Percentiles rank a stretch among this genome's conserved stretches.
Evolutionary conservation across 2,329 filamentous ascomycete species (phyloP).

Genomic region (Paecilomyces variotii): DNA sequence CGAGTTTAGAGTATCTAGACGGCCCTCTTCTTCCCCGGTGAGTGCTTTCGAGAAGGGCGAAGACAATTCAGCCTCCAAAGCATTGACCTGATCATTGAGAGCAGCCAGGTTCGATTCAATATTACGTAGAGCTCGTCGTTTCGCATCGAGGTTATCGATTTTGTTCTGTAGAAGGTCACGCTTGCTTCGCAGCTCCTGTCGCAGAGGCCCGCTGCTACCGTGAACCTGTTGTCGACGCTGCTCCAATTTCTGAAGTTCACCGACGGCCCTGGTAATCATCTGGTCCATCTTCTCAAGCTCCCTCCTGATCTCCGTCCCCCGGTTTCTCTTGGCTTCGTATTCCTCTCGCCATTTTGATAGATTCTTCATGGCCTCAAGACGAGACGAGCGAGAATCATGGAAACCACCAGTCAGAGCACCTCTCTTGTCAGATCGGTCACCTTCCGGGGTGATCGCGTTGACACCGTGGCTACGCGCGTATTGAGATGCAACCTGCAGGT

Average conservation of each 20-base stretch:
- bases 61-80: constrained; percentile 70
- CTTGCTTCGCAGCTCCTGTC: constrained; percentile 67
- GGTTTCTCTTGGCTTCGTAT: constrained; percentile 58
- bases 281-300: constrained; percentile 77
- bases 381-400: constrained; percentile 76
- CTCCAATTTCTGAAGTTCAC: constrained; percentile 74
- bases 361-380: constrained; percentile 73
- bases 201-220: constrained; percentile 71
- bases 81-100: constrained; percentile 64
- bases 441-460: constrained; percentile 87
- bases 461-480: constrained; percentile 89
- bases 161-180: constrained; percentile 66
- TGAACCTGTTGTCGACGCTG: constrained; percentile 71
- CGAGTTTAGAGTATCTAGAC: constrained; percentile 62
- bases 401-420: constrained; percentile 94
- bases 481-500: constrained; percentile 75
- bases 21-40: constrained; percentile 69
- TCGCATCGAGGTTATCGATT: constrained; percentile 64
- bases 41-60: constrained; percentile 91
- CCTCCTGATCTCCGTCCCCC: constrained; percentile 57
- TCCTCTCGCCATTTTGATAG: constrained; percentile 68
- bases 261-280: constrained; percentile 77
- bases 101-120: constrained; percentile 68
- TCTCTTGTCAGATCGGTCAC: constrained; percentile 89
- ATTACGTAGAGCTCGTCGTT: constrained; percentile 55